A percentile compares a stretch with the other conserved stretches of the same genome.
Conservation (phyloP, 371 early-diverging fungal species). For the Saksenaea vasiformis region DNA sequence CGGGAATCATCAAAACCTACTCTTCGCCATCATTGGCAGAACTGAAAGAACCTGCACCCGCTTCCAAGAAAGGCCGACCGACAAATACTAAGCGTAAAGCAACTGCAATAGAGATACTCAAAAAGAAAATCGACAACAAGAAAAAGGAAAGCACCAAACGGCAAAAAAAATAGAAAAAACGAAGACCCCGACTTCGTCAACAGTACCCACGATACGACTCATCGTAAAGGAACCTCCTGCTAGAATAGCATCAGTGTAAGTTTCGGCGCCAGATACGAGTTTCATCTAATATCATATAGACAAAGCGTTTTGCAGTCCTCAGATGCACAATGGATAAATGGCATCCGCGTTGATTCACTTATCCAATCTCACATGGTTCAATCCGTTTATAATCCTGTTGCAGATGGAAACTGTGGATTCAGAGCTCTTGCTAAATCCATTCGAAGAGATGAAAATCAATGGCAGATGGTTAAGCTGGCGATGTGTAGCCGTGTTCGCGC, state of each 20-base stretch:
- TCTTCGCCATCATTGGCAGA: background rate
- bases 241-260: too few relatives aligned
- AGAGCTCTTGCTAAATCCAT: background rate
- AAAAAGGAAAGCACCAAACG: background rate
- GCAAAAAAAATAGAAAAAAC: background rate
- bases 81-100: background rate
- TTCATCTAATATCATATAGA: background rate
- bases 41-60: background rate
- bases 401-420: constrained; percentile 2
- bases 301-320: background rate
- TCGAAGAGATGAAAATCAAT: background rate
- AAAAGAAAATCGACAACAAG: background rate
- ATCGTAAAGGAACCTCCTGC: background rate
- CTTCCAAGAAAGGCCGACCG: background rate
- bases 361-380: background rate
- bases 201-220: background rate
- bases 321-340: background rate
- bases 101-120: background rate
- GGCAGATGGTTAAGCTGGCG: background rate
- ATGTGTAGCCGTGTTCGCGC: background rate
- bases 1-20: background rate
- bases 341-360: background rate
- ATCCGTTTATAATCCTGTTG: background rate
- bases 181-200: background rate
- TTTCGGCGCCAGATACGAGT: too few relatives aligned